phyloP scores from a whole-genome alignment of 257 asterid species.

The Handroanthus guayacan region DNA sequence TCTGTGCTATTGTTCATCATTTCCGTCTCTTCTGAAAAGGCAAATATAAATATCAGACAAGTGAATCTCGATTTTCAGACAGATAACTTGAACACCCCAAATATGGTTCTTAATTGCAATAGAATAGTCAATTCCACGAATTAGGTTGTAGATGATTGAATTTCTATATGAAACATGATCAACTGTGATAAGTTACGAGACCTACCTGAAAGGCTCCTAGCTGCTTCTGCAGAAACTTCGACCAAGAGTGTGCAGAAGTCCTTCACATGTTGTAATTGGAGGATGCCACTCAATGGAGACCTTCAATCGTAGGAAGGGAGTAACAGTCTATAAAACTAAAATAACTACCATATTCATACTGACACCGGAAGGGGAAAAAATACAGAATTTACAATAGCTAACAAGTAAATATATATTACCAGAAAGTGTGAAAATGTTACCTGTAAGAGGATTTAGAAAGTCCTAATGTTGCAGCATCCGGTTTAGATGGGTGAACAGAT shows the following conservation, averaged over 20 bases:
- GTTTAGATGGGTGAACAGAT: slow-evolving; percentile 39
- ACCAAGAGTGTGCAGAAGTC: slow-evolving; percentile 66
- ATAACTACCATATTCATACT: background rate
- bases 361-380: background rate
- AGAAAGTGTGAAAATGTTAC: slow-evolving; percentile 37
- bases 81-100: background rate
- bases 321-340: slow-evolving; percentile 5
- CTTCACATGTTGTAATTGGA: slow-evolving; percentile 54
- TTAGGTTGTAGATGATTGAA: background rate
- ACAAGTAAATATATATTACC: slow-evolving; percentile 16
- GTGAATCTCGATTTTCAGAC: slow-evolving; percentile 12
- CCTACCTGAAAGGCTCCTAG: slow-evolving; percentile 55
- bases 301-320: slow-evolving; percentile 38
- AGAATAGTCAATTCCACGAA: slow-evolving; percentile 9
- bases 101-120: slow-evolving; percentile 6
- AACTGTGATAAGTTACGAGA: slow-evolving; percentile 15
- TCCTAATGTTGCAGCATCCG: slow-evolving; percentile 38
- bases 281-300: slow-evolving; percentile 62
- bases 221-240: slow-evolving; percentile 61
- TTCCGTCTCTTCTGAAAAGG: slow-evolving; percentile 46
- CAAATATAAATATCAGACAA: slow-evolving; percentile 18
- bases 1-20: slow-evolving; percentile 28
- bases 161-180: background rate
- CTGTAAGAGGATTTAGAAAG: slow-evolving; percentile 53
- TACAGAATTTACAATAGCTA: background rate